Conservation (phyloP, 352 stramenopile genomes). For the Globisporangium radiosum region DNA sequence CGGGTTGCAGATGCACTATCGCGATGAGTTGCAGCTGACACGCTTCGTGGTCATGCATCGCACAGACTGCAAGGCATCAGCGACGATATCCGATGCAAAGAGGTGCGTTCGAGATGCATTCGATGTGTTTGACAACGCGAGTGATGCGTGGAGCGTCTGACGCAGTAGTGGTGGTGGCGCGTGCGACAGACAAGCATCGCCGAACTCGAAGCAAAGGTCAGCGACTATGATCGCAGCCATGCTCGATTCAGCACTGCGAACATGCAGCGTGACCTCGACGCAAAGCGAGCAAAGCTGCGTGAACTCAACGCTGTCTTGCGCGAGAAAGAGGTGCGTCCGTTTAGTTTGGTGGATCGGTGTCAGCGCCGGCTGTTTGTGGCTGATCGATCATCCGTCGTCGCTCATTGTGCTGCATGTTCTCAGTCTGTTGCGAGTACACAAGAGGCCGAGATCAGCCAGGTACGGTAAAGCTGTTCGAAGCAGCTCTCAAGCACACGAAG, state of each 20-base stretch:
- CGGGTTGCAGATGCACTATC: neutral
- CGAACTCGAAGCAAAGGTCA: slow-evolving; percentile 22
- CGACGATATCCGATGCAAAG: slow-evolving; percentile 19
- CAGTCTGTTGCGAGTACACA: slow-evolving; percentile 3
- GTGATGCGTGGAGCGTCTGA: slow-evolving; percentile 6
- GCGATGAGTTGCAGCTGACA: neutral
- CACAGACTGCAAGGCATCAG: slow-evolving; percentile 21
- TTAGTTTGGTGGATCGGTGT: no score
- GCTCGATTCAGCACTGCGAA: slow-evolving; percentile 1
- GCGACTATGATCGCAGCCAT: slow-evolving; percentile 8
- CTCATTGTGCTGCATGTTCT: neutral
- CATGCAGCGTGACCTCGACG: slow-evolving; percentile 10
- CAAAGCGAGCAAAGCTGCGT: slow-evolving; percentile 6
- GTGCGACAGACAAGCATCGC: slow-evolving; percentile 20
- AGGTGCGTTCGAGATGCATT: slow-evolving; percentile 14
- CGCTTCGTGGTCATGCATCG: no score
- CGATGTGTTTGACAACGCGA: neutral
- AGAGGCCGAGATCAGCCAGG: slow-evolving; percentile 6
- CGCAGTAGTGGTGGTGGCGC: neutral
- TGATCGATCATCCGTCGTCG: neutral
- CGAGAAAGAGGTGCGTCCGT: slow-evolving; percentile 12
- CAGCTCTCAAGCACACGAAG: neutral
- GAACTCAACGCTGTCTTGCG: neutral
- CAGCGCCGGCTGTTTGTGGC: neutral
- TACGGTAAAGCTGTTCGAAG: neutral